phyloP scores from a whole-genome alignment of 2,329 filamentous ascomycete species.

The Cytospora mali region DNA sequence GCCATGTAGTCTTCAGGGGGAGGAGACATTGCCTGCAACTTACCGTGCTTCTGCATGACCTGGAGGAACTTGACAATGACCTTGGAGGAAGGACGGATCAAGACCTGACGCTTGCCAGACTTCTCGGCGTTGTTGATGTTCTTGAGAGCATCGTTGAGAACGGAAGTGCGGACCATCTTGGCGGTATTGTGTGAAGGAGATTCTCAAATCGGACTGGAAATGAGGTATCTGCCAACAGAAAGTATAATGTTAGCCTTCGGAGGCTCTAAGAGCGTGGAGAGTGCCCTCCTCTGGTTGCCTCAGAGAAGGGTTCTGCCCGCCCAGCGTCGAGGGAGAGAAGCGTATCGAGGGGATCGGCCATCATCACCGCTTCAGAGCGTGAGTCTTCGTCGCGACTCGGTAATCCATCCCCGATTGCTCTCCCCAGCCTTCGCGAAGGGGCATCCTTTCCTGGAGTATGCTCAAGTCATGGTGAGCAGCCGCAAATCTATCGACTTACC shows the following conservation, averaged over 20 bases:
- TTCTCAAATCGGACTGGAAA: slow-evolving; percentile 73
- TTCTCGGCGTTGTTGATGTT: slow-evolving; percentile 99
- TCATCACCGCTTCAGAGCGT: slow-evolving; percentile 26
- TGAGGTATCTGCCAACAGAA: slow-evolving; percentile 64
- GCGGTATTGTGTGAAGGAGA: slow-evolving; percentile 59
- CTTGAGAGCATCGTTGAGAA: slow-evolving; percentile 99
- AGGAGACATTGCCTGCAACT: slow-evolving; percentile 44
- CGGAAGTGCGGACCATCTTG: slow-evolving; percentile 99
- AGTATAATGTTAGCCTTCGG: slow-evolving; percentile 61
- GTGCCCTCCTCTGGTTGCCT: slow-evolving; percentile 59
- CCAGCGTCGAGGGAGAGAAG: slow-evolving; percentile 65
- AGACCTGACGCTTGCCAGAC: slow-evolving; percentile 97
- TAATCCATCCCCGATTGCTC: slow-evolving; percentile 58
- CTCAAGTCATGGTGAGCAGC: slow-evolving; percentile 34
- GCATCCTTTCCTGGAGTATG: slow-evolving; percentile 32
- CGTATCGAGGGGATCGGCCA: slow-evolving; percentile 53
- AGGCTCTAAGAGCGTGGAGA: slow-evolving; percentile 66
- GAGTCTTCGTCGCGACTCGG: slow-evolving; percentile 21
- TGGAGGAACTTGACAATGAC: slow-evolving; percentile 99
- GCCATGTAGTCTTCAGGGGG: slow-evolving; percentile 18
- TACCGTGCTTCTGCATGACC: slow-evolving; percentile 99
- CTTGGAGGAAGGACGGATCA: slow-evolving; percentile 98
- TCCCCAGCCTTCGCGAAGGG: slow-evolving; percentile 55
- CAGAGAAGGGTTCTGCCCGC: slow-evolving; percentile 69
- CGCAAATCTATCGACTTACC: slow-evolving; percentile 34